phyloP scores from a whole-genome alignment of 2,329 filamentous ascomycete genomes.

The Tolypocladium tropicale region DNA sequence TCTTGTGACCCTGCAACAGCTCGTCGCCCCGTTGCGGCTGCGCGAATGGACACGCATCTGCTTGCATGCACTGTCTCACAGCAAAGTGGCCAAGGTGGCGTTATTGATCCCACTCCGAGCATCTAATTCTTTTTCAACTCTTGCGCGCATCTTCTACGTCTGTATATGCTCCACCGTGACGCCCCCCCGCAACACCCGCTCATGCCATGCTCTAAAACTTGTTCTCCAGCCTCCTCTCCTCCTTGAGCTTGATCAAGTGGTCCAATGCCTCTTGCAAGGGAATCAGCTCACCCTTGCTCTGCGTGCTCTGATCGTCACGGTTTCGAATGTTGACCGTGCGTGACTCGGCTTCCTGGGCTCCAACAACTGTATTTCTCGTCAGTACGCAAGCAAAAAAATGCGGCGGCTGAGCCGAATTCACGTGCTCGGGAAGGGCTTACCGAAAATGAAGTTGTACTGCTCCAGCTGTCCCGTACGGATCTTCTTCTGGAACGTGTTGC shows the following conservation, averaged over 20 bases:
- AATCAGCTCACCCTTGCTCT: slow-evolving; percentile 50
- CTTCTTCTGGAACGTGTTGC: slow-evolving; percentile 84
- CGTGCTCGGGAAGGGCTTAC: slow-evolving; percentile 26
- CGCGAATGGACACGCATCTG: not conserved
- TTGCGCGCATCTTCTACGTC: not conserved
- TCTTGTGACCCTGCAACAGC: not conserved
- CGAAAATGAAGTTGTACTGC: slow-evolving; percentile 78
- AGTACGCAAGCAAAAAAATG: slow-evolving; percentile 3
- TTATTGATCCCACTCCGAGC: not conserved
- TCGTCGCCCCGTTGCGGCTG: not conserved
- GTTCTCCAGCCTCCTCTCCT: slow-evolving; percentile 30
- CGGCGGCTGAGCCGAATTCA: not conserved
- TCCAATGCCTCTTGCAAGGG: slow-evolving; percentile 45
- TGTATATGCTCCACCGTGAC: not conserved
- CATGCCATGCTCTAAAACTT: slow-evolving; percentile 16
- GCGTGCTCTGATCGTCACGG: slow-evolving; percentile 51
- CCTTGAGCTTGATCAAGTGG: slow-evolving; percentile 42
- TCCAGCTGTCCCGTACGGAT: slow-evolving; percentile 71
- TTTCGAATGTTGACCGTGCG: slow-evolving; percentile 54
- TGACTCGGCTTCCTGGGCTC: slow-evolving; percentile 49
- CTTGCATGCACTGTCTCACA: not conserved
- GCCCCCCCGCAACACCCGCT: not conserved
- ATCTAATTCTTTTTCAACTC: not conserved
- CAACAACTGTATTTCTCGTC: slow-evolving; percentile 36
- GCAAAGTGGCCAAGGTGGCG: not conserved